Evolutionary conservation across 2,329 filamentous ascomycete species (phyloP).

Genomic region (Penicillium sp.): DNA sequence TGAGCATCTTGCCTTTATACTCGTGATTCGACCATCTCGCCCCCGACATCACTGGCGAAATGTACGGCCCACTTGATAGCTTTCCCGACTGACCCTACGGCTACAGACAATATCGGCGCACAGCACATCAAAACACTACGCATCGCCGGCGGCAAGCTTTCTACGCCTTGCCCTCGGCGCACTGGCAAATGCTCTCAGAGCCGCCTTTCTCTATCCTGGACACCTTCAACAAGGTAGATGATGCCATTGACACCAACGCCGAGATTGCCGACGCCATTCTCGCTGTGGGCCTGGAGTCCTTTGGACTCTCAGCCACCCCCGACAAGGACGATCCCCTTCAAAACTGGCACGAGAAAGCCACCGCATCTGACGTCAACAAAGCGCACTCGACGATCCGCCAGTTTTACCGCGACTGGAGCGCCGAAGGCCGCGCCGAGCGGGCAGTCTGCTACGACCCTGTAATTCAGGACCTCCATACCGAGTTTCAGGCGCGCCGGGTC

Average conservation of each 20-base stretch:
- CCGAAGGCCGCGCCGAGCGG: slow-evolving; percentile 72
- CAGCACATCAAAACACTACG: slow-evolving; percentile 86
- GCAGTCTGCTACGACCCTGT: slow-evolving; percentile 77
- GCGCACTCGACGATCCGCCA: slow-evolving; percentile 89
- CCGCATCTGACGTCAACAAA: slow-evolving; percentile 78
- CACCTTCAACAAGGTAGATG: slow-evolving; percentile 76
- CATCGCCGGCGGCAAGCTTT: slow-evolving; percentile 89
- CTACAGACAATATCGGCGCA: slow-evolving; percentile 76
- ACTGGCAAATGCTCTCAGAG: slow-evolving; percentile 79
- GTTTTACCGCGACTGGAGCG: slow-evolving; percentile 93
- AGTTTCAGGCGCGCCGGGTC: slow-evolving; percentile 41
- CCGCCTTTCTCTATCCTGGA: slow-evolving; percentile 83
- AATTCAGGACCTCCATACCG: slow-evolving; percentile 61
- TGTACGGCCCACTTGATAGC: neutral
- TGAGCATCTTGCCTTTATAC: neutral
- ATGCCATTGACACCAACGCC: slow-evolving; percentile 86
- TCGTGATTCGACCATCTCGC: neutral
- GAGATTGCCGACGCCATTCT: slow-evolving; percentile 79
- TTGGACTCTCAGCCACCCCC: slow-evolving; percentile 54
- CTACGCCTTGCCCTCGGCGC: slow-evolving; percentile 80
- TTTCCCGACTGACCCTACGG: neutral
- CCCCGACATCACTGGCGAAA: neutral
- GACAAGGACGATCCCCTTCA: slow-evolving; percentile 46
- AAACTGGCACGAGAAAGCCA: slow-evolving; percentile 72
- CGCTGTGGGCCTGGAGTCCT: slow-evolving; percentile 66